These are phyloP conservation scores for Fusarium staphyleae DNA, from an alignment of 2,329 filamentous ascomycete species.

Conservation along the genomic window DNA sequence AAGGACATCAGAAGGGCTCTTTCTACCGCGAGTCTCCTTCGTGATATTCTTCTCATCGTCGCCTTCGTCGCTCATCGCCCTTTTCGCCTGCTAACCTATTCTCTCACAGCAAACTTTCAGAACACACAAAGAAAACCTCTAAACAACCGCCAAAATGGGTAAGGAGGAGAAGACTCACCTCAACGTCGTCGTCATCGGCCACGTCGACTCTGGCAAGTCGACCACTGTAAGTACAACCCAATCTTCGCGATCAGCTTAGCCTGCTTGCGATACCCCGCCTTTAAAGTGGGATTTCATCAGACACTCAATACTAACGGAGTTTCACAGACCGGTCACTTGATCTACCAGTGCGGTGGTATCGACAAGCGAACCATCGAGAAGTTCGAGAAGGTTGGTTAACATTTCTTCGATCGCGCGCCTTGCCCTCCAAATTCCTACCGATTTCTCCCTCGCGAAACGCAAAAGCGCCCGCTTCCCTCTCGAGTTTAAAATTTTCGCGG, in stretches of 20 bases:
- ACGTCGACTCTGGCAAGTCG: conserved; percentile 99
- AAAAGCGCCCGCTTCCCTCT: conserved; percentile 6
- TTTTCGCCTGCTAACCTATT: conserved; percentile 27
- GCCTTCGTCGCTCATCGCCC: conserved; percentile 1
- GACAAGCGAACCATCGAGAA: conserved; percentile 99
- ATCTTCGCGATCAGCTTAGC: conserved; percentile 21
- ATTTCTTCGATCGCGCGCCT: conserved; percentile 30
- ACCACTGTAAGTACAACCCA: conserved; percentile 77
- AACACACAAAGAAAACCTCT: conserved; percentile 32
- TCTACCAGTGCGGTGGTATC: conserved; percentile 99
- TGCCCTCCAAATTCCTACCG: conserved; percentile 17
- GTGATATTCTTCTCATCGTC: conserved; percentile 10
- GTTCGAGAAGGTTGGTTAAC: conserved; percentile 94
- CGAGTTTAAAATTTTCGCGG: conserved; percentile 29
- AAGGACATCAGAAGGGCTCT: conserved; percentile 14
- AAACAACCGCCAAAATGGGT: conserved; percentile 58
- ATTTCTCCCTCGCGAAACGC: conserved; percentile 19
- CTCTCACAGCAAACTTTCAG: conserved; percentile 36
- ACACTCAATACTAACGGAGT: conserved; percentile 39
- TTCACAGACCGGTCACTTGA: conserved; percentile 79
- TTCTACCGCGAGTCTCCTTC: conserved; percentile 12
- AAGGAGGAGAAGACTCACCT: conserved; percentile 96
- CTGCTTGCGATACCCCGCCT: conserved; percentile 19
- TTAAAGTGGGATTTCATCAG: conserved; percentile 6
- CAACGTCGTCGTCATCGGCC: conserved; percentile 98